Conservation (phyloP, 768 basidiomycete genomes). For the Lentinula boryana region DNA sequence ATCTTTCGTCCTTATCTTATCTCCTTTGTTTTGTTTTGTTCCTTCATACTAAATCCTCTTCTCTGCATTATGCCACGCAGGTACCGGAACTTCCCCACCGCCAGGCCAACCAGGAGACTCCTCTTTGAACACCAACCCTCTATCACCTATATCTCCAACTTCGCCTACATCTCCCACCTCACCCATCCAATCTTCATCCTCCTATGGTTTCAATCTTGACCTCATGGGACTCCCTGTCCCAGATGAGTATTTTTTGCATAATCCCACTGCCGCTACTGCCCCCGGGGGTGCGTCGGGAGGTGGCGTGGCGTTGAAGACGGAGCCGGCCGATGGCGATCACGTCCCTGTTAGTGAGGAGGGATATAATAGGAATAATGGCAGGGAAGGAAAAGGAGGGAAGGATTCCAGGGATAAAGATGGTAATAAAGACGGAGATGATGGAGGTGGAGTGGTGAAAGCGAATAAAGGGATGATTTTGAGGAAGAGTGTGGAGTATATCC, state of each 20-base stretch:
- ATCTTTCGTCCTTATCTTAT: neutral
- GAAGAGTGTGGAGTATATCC: slow-evolving; percentile 74
- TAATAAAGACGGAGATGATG: slow-evolving; percentile 15
- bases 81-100: neutral
- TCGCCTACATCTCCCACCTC: neutral
- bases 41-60: neutral
- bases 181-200: neutral
- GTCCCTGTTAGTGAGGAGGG: neutral
- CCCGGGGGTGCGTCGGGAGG: neutral
- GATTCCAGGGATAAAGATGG: slow-evolving; percentile 8
- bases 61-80: neutral
- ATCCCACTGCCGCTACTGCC: neutral
- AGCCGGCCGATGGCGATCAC: neutral
- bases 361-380: neutral
- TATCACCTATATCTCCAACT: neutral
- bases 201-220: slow-evolving; percentile 1
- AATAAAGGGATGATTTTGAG: slow-evolving; percentile 93
- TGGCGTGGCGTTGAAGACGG: neutral
- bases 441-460: slow-evolving; percentile 58
- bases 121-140: neutral
- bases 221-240: slow-evolving; percentile 2
- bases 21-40: neutral
- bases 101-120: neutral
- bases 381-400: slow-evolving; percentile 6
- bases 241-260: neutral